Base-by-base conservation (phyloP, 148 eudicot species). In the Spergularia marina region DNA sequence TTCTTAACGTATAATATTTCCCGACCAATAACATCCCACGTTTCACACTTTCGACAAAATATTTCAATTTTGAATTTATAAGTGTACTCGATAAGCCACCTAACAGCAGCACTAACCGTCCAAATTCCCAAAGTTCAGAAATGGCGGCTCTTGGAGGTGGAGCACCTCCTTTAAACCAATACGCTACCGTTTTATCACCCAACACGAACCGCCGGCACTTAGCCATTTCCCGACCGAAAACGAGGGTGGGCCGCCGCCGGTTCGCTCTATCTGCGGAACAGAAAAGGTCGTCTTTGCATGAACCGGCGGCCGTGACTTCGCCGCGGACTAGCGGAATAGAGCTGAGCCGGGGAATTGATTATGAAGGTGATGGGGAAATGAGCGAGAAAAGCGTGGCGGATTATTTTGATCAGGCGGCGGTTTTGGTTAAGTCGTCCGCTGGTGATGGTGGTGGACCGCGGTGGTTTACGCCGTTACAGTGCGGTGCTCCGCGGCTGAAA, bases 401-500 rank as follows among this genome's bases (percentile, higher is more conserved):
- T 55, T 89, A 80, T 78, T 86, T 85, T 52, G 84, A 83, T 16
- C 79, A 77, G 72, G 75, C 85, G 4, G 76, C 65, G 70, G 82
- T 72, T 56, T 11, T 86, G 80, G 65, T 74, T 36, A 55, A 75
- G 66, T 77, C 78, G 60, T 41, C 68, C 52, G 72, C 74, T 18
- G 13, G 57, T 53, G 88, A 81, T 68, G 85, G 89, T 20, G 89
- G 86, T 7, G 87, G 89, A 39, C 92, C 90, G 18, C 84, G 93
- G 54, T 91, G 93, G 93, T 91, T 91, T 77, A 73, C 82, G 54
- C 92, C 96, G 17, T 68, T 84, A 60, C 88, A 86, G 73, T 83
- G 83, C 59, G 78, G 83, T 76, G 30, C 63, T 12, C 77, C 88
- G 7, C 81, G 70, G 17, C 66, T 70, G 34, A 68, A 65, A 12